phyloP scores from a whole-genome alignment of 169 alveolate species.

The Cryptosporidium parvum region DNA sequence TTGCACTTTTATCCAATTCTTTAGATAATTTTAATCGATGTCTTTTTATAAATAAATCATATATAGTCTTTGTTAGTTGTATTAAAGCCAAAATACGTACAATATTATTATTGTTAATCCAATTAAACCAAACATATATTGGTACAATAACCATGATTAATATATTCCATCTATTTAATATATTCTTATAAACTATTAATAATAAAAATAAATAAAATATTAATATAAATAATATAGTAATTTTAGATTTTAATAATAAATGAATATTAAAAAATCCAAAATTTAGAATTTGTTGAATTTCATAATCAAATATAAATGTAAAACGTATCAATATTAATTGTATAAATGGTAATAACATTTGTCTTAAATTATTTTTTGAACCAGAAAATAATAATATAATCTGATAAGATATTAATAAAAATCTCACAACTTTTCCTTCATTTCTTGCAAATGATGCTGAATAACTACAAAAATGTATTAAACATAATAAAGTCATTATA shows the following conservation, averaged over 20 bases:
- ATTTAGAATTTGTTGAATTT: not conserved
- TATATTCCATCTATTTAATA: conserved; percentile 14
- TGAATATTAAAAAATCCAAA: not conserved
- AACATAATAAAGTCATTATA: not conserved
- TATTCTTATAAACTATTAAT: conserved; percentile 14
- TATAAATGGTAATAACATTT: conserved; percentile 13
- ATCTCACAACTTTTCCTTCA: conserved; percentile 20
- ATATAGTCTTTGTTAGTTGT: not conserved
- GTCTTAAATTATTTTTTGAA: conserved; percentile 15
- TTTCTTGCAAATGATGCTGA: conserved; percentile 25
- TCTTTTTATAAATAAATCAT: not conserved
- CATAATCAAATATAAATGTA: not conserved
- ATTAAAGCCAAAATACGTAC: not conserved
- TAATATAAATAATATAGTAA: not conserved
- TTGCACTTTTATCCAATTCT: not conserved
- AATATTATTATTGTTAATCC: conserved; percentile 15
- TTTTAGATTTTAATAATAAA: not conserved
- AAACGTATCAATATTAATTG: conserved; percentile 28
- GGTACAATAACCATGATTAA: not conserved
- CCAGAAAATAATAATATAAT: conserved; percentile 47
- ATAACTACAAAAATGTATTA: conserved; percentile 10
- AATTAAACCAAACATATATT: conserved; percentile 20
- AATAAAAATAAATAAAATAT: conserved; percentile 4
- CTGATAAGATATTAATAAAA: conserved; percentile 23
- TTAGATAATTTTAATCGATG: not conserved